Conservation (phyloP, 2,329 filamentous ascomycete species). For the Pyricularia pennisetigena region DNA sequence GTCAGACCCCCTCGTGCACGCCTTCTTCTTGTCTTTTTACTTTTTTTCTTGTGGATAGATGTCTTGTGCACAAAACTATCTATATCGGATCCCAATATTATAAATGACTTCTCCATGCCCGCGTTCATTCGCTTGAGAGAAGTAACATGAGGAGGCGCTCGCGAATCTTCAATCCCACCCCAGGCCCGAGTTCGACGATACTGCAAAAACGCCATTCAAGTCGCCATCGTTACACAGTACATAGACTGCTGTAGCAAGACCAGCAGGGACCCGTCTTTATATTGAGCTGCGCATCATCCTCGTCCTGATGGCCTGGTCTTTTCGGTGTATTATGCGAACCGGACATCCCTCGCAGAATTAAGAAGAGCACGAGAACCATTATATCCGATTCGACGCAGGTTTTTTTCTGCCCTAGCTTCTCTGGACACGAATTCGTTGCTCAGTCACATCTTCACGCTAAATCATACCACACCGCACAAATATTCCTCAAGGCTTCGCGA, state of each 20-base stretch:
- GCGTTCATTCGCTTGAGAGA: not conserved
- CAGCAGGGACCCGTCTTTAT: constrained; percentile 5
- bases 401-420: not conserved
- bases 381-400: not conserved
- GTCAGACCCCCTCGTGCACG: not conserved
- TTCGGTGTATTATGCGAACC: not conserved
- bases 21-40: not conserved
- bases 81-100: not conserved
- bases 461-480: not conserved
- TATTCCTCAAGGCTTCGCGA: not conserved
- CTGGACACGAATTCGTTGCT: not conserved
- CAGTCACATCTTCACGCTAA: not conserved
- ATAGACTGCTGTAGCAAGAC: not conserved
- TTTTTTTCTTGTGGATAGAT: not conserved
- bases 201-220: not conserved
- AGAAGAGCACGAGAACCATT: not conserved
- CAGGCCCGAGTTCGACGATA: not conserved
- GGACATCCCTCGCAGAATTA: not conserved
- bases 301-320: not conserved
- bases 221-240: not conserved
- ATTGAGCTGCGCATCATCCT: constrained; percentile 2
- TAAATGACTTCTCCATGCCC: constrained; percentile 1
- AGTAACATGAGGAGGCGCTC: not conserved
- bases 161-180: not conserved
- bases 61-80: not conserved